Evolutionary conservation across 169 alveolate species (phyloP).

Genomic region (Eimeria tenella): DNA sequence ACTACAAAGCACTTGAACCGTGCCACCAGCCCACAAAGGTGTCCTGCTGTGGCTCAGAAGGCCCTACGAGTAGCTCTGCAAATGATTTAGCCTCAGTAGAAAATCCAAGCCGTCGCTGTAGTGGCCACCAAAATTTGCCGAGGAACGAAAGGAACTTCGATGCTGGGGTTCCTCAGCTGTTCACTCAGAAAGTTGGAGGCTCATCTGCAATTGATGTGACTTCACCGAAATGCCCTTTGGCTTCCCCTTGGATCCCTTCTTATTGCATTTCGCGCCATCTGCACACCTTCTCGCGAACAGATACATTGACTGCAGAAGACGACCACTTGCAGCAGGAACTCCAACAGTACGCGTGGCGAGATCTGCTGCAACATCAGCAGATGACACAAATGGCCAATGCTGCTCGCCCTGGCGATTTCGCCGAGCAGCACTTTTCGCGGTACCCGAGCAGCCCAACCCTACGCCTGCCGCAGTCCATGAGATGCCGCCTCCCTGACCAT

Average conservation of each 20-base stretch:
- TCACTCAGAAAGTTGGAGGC: neutral
- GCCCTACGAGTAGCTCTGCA: neutral
- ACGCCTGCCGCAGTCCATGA: neutral
- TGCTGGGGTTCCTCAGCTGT: neutral
- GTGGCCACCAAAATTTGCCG: neutral
- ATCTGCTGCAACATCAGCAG: neutral
- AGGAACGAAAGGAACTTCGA: too few species aligned
- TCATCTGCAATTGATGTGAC: neutral
- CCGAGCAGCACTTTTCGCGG: neutral
- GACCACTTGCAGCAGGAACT: conserved; percentile 8
- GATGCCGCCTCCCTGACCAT: conserved; percentile 18
- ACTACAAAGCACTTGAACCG: neutral
- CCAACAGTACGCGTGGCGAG: conserved; percentile 35
- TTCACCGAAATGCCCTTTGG: neutral
- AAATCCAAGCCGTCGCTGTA: neutral
- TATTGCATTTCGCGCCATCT: neutral
- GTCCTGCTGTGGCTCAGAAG: too few species aligned
- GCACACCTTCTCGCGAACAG: neutral
- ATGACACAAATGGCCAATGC: neutral
- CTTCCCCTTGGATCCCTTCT: neutral
- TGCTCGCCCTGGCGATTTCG: neutral
- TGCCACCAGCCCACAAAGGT: neutral
- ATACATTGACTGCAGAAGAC: neutral
- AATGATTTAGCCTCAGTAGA: neutral
- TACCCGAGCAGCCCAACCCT: neutral